These are phyloP conservation scores for Aspergillus udagawae DNA, from an alignment of 2,329 filamentous ascomycete species.

Conservation along the genomic window DNA sequence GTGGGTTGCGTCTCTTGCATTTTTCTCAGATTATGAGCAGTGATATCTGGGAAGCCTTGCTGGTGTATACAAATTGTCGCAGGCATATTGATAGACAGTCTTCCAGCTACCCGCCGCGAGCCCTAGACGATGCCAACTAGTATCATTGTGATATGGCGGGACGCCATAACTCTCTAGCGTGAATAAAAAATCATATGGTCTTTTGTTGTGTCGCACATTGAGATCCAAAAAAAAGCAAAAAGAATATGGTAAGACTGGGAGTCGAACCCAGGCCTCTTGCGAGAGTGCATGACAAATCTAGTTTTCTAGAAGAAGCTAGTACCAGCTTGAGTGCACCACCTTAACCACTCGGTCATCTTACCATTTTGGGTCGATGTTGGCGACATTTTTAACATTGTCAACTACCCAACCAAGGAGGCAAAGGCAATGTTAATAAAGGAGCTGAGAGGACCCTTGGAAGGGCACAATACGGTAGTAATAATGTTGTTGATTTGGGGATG, in stretches of 20 bases:
- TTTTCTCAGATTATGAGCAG: background rate
- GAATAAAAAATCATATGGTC: too few relatives aligned
- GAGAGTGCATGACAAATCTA: background rate
- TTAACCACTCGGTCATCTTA: background rate
- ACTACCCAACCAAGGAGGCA: fast-evolving
- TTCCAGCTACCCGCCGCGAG: background rate
- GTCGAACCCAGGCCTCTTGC: background rate
- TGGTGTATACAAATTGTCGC: too few relatives aligned
- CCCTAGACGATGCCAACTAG: background rate
- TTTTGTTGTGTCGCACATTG: background rate
- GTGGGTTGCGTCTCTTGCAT: background rate
- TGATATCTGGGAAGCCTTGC: background rate
- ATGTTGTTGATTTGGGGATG: too few relatives aligned
- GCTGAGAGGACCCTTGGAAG: too few relatives aligned
- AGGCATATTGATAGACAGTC: too few relatives aligned
- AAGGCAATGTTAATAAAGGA: too few relatives aligned
- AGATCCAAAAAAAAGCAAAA: background rate
- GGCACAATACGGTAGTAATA: too few relatives aligned
- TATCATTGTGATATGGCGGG: background rate
- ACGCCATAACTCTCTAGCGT: too few relatives aligned
- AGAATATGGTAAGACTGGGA: background rate
- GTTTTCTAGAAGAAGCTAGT: background rate
- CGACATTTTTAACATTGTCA: too few relatives aligned
- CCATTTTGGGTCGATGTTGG: background rate
- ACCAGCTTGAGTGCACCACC: background rate